phyloP scores from a whole-genome alignment of 306 rosid species.

The Comarum palustre region DNA sequence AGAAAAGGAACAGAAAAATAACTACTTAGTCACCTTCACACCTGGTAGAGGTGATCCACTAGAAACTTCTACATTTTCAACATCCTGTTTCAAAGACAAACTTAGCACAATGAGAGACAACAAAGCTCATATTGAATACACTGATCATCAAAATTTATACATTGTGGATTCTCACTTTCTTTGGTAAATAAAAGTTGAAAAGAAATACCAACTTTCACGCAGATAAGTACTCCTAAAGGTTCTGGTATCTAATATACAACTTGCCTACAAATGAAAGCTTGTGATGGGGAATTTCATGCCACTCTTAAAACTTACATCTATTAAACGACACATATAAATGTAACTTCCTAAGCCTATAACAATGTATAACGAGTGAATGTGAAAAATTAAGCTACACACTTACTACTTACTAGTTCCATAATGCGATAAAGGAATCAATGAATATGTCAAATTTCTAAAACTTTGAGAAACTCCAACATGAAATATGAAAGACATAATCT shows the following conservation, averaged over 20 bases:
- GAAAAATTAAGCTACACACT: background rate
- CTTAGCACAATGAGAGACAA: conserved; percentile 30
- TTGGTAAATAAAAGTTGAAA: background rate
- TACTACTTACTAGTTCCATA: background rate
- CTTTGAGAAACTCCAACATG: background rate
- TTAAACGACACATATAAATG: background rate
- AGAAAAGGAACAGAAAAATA: conserved; percentile 23
- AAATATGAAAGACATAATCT: background rate
- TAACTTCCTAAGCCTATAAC: background rate
- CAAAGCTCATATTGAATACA: conserved; percentile 11
- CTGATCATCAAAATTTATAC: conserved; percentile 17
- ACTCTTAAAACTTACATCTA: background rate
- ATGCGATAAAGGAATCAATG: background rate
- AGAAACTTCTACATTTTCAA: conserved; percentile 62
- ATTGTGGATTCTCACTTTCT: background rate
- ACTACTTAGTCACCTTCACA: conserved; percentile 76
- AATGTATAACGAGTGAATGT: conserved; percentile 12
- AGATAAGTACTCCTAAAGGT: background rate
- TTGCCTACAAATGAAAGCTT: background rate
- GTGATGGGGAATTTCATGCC: conserved; percentile 9
- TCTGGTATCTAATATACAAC: background rate
- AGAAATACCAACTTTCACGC: conserved; percentile 6
- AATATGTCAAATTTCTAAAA: background rate
- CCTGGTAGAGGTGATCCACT: conserved; percentile 99
- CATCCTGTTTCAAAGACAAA: conserved; percentile 51